A percentile compares a stretch with the other conserved stretches of the same genome.
Evolutionary conservation across 495 filamentous ascomycete species (phyloP).

Genomic region (Annulohypoxylon nitens): DNA sequence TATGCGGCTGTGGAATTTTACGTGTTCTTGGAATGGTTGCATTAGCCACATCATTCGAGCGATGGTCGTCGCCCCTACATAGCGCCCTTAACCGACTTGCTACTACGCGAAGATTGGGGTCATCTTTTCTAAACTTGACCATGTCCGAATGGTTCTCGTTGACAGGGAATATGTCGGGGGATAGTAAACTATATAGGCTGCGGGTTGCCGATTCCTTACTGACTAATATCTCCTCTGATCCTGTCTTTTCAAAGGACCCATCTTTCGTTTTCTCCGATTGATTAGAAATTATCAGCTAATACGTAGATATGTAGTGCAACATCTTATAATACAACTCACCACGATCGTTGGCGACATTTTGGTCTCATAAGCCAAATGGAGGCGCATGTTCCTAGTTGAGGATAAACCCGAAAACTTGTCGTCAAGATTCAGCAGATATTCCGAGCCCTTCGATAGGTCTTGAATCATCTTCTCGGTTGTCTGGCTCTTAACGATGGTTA

Average conservation of each 20-base stretch:
- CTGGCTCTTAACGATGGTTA: constrained; percentile 42
- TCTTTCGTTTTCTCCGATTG: not conserved
- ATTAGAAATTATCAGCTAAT: not conserved
- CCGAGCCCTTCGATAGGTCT: constrained; percentile 22
- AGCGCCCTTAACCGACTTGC: not conserved
- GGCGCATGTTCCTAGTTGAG: not conserved
- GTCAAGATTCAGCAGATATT: constrained; percentile 35
- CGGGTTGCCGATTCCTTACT: constrained; percentile 39
- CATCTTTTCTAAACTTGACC: constrained; percentile 34
- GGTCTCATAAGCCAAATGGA: constrained; percentile 45
- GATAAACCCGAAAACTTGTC: constrained; percentile 26
- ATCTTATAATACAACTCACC: constrained; percentile 9
- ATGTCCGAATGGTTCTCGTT: constrained; percentile 42
- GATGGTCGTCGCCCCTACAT: not conserved
- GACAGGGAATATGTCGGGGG: constrained; percentile 24
- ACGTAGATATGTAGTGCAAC: not conserved
- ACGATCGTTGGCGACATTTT: constrained; percentile 26
- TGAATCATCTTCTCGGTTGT: constrained; percentile 32
- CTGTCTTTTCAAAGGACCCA: constrained; percentile 9
- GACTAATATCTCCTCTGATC: constrained; percentile 36
- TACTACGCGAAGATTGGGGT: not conserved
- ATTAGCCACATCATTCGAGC: not conserved
- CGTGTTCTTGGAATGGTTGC: not conserved
- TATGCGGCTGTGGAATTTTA: not conserved
- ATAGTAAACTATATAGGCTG: constrained; percentile 11